Evolutionary conservation across 371 early-diverging fungal genomes (phyloP).

Genomic region (Zopfochytrium polystomum): DNA sequence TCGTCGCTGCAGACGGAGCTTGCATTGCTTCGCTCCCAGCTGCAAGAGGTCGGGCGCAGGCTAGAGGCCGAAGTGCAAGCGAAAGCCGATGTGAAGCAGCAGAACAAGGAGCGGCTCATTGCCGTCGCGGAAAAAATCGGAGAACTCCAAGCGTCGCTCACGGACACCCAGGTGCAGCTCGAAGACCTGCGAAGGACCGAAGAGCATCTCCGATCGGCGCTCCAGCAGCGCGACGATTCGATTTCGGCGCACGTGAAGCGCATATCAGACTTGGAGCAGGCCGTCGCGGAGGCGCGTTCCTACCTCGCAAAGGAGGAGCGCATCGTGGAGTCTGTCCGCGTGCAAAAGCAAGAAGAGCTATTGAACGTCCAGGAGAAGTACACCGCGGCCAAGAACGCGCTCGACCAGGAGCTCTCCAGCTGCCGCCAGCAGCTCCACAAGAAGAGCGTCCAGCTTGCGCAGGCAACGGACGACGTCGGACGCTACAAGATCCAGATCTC

Average conservation of each 20-base stretch:
- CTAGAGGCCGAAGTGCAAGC: constrained; percentile 32
- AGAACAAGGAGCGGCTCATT: constrained; percentile 38
- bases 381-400: constrained; percentile 34
- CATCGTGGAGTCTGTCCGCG: constrained; percentile 32
- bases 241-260: constrained; percentile 21
- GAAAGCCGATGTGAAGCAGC: constrained; percentile 33
- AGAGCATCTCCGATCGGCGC: constrained; percentile 23
- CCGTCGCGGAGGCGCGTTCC: constrained; percentile 15
- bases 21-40: constrained; percentile 17
- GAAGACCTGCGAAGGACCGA: constrained; percentile 36
- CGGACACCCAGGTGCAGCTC: constrained; percentile 39
- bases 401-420: constrained; percentile 39
- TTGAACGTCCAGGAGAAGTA: constrained; percentile 45
- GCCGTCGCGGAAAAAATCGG: constrained; percentile 37
- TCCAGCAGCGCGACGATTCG: constrained; percentile 35
- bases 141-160: constrained; percentile 35
- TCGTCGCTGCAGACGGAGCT: constrained; percentile 23
- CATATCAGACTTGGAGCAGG: constrained; percentile 26
- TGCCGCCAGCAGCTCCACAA: constrained; percentile 32
- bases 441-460: constrained; percentile 23
- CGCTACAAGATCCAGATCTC: constrained; percentile 34
- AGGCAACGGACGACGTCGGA: constrained; percentile 26
- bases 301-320: constrained; percentile 20
- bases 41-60: constrained; percentile 25
- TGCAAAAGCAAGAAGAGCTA: constrained; percentile 44